Evolutionary conservation across 305 asterid genomes (phyloP).

Genomic region (Petunia hybrid): DNA sequence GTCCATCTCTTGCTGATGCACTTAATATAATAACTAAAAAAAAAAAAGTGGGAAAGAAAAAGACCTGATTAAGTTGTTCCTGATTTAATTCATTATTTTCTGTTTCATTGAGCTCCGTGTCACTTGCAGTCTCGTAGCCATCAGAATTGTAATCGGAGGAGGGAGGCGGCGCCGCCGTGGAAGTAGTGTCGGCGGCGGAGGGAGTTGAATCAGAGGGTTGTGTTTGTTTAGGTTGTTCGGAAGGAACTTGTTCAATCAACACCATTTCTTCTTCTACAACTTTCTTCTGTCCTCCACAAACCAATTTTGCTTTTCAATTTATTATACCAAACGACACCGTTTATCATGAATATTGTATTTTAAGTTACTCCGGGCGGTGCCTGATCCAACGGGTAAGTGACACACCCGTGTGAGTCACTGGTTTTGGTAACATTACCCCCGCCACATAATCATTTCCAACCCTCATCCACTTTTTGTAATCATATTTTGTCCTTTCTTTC

Average conservation of each 20-base stretch:
- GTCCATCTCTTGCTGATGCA: background rate
- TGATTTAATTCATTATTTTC: slow-evolving; percentile 35
- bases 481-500: too few relatives aligned
- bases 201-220: slow-evolving; percentile 33
- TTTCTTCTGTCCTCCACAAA: background rate
- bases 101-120: slow-evolving; percentile 64
- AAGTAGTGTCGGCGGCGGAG: slow-evolving; percentile 37
- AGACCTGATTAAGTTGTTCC: background rate
- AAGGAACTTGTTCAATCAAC: slow-evolving; percentile 59
- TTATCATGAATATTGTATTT: background rate
- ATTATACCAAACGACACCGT: background rate
- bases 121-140: slow-evolving; percentile 95
- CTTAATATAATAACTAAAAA: background rate
- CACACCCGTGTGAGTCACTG: too few relatives aligned
- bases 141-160: slow-evolving; percentile 65
- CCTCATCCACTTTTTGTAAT: too few relatives aligned
- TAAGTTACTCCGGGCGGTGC: background rate
- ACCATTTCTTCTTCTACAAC: slow-evolving; percentile 56
- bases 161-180: slow-evolving; percentile 27
- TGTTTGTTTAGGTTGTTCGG: slow-evolving; percentile 25
- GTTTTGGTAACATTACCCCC: too few relatives aligned
- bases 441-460: too few relatives aligned
- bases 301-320: too few relatives aligned
- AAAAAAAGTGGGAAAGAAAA: background rate
- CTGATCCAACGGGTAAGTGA: too few relatives aligned